Base-by-base conservation (phyloP, 2,329 filamentous ascomycete genomes). In the Arthrocladium fulminans region DNA sequence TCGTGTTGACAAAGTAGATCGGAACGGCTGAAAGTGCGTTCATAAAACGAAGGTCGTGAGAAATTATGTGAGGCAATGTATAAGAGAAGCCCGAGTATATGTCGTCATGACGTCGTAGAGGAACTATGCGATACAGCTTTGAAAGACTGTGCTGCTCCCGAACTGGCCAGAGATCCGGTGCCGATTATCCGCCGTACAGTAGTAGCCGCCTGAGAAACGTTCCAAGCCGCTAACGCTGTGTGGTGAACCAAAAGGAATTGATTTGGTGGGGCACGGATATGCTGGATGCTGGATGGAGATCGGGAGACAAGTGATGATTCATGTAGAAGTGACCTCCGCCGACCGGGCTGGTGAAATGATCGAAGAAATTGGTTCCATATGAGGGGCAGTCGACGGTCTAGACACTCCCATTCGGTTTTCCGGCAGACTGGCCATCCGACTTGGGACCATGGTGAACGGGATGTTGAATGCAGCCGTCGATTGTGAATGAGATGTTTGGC, bases 381-480 rank as follows among this genome's bases (percentile, higher is more conserved):
- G n/a, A 32, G 17, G 25, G 3, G 42, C 4, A 9, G 8, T n/a
- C n/a, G 42, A 24, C 7, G 42, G 39, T 13, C 19, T 27, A 45
- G 43, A 17, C 13, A 45, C 29, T 10, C 29, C 29, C 12, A 37
- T 24, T 9, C 43, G 15, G 17, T 45, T 35, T 15, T 35, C 32
- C 2, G 32, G 43, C 9, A 45, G 32, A 22, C 43, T 45, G 10
- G 13, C 32, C 7, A 25, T 38, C 23, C 43, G 43, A 22, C 20
- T 22, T 2, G 43, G 43, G 4, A 45, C 43, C 43, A 45, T 45
- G 10, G 43, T 45, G 32, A 45, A 45, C 10, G 43, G 43, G n/a
- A 45, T 45, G 43, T 30, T 45, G 43, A 45, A 45, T 7, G 43
- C 43, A 19, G 43, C 35, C 2, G 43, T 30, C 17, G 43, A 45